Conservation (phyloP, 2,329 filamentous ascomycete genomes). For the Cadophora sp. region DNA sequence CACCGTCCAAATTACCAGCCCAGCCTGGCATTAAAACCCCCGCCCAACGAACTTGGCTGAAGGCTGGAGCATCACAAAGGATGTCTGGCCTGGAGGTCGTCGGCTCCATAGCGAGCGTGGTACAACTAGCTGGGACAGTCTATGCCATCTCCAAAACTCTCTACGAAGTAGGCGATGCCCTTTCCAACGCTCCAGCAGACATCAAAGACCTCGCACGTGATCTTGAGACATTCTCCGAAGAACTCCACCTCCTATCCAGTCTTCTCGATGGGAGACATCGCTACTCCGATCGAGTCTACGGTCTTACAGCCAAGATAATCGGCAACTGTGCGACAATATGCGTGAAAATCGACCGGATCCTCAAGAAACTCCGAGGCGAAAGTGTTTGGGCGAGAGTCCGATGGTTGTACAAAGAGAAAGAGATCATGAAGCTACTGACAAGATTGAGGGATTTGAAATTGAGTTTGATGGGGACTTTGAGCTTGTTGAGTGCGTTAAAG, state of each 20-base stretch:
- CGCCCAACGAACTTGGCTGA: too few relatives aligned
- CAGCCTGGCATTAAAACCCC: too few relatives aligned
- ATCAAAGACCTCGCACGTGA: conserved; percentile 35
- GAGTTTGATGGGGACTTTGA: conserved; percentile 31
- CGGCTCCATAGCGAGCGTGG: conserved; percentile 29
- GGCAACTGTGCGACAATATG: conserved; percentile 35
- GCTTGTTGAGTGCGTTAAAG: conserved; percentile 28
- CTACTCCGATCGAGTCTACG: conserved; percentile 31
- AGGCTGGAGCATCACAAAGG: not conserved
- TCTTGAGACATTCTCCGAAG: conserved; percentile 32
- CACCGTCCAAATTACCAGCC: too few relatives aligned
- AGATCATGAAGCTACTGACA: conserved; percentile 31
- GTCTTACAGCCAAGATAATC: conserved; percentile 34
- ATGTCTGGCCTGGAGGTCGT: conserved; percentile 32
- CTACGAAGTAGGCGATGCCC: conserved; percentile 29
- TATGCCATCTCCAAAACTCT: conserved; percentile 33
- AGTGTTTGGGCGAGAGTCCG: conserved; percentile 28
- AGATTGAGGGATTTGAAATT: conserved; percentile 35
- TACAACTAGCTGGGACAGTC: conserved; percentile 30
- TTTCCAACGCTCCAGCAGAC: conserved; percentile 34
- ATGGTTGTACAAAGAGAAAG: conserved; percentile 37
- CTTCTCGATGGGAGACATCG: conserved; percentile 29
- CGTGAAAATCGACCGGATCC: conserved; percentile 30
- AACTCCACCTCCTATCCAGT: conserved; percentile 25
- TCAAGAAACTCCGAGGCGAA: conserved; percentile 27